Base-by-base conservation (phyloP, 1,284 basidiomycete species). In the Leccinum laetum region DNA sequence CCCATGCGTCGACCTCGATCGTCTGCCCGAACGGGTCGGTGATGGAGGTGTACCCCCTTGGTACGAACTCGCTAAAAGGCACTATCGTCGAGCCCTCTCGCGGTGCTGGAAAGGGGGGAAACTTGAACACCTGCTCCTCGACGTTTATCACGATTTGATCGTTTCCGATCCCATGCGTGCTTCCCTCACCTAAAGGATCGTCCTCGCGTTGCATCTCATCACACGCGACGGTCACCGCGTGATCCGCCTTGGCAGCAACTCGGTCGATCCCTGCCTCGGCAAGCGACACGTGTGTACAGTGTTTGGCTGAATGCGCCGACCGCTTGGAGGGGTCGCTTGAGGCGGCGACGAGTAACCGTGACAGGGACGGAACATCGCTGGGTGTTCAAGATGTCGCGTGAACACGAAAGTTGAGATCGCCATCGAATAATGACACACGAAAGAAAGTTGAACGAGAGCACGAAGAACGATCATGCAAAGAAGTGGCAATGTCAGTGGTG, bases 351-450 rank as follows among this genome's bases (percentile, higher is more conserved):
- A 8, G 93, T 92, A 61, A 95, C 91, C 95, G 96, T 96, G 65
- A 96, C 95, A 2, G 93, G 96, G 0, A 94, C 94, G 4, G 89
- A 92, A 63, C 89, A 93, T 80, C 95, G 95, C 80, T 95, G 24
- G 0, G 10, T 18, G 13, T 44, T 52, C 4, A 8, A 62, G 46
- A 32, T 66, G 66, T 64, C 37, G 16, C 46, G 21, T 61, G 16
- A 57, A 63, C 60, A 63, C 11, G 18, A 49, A 18, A 21, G n/a
- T 6, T 18, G 46, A 49, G 46, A n/a, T 49, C 10, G 2, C 26
- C 24, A 16, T 29, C 26, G 11, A 29, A 29, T 14, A 29, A 29
- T 55, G 11, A 46, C 7, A 10, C 21, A 32, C 7, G 41, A 11
- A 39, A 39, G 14, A 39, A 41, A 26, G 29, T 29, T 8, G 16